Evolutionary conservation across 768 basidiomycete genomes (phyloP).

Genomic region (Boletales sp.): DNA sequence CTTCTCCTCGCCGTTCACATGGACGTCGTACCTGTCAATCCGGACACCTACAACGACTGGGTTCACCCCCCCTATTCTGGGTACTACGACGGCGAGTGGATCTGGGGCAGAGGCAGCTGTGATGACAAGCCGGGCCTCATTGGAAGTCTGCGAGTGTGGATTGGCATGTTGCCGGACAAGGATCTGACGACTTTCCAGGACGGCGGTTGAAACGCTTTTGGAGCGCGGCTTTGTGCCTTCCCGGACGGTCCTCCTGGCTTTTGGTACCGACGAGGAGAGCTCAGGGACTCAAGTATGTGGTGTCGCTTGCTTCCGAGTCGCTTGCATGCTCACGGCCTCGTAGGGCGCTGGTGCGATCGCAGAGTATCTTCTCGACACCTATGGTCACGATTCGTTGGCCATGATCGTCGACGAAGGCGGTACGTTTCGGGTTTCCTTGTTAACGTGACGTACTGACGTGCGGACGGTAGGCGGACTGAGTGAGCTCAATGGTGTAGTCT

Average conservation of each 20-base stretch:
- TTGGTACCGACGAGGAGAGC: constrained; percentile 46
- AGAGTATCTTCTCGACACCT: constrained; percentile 35
- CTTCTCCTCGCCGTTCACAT: constrained; percentile 47
- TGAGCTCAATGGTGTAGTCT: constrained; percentile 25
- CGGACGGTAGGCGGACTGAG: constrained; percentile 24
- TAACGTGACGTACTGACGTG: background rate
- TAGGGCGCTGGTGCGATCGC: constrained; percentile 44
- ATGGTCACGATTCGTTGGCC: constrained; percentile 46
- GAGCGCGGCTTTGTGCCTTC: constrained; percentile 28
- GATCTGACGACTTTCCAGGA: constrained; percentile 12
- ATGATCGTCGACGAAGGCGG: constrained; percentile 61
- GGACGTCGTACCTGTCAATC: constrained; percentile 52
- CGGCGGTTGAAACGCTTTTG: constrained; percentile 24
- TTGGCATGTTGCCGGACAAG: background rate
- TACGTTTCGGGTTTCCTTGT: constrained; percentile 6
- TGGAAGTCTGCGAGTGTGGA: constrained; percentile 29
- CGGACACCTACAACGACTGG: constrained; percentile 44
- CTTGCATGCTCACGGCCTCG: background rate
- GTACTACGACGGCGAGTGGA: constrained; percentile 39
- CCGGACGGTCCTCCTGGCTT: constrained; percentile 32
- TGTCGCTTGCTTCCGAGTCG: background rate
- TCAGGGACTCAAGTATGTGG: constrained; percentile 27
- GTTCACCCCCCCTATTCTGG: constrained; percentile 47
- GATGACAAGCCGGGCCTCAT: constrained; percentile 44
- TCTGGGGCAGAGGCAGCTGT: constrained; percentile 46